A percentile compares a stretch with the other conserved stretches of the same genome.
phyloP scores from a whole-genome alignment of 2,329 filamentous ascomycete species.

The Pseudogymnoascus sp. region DNA sequence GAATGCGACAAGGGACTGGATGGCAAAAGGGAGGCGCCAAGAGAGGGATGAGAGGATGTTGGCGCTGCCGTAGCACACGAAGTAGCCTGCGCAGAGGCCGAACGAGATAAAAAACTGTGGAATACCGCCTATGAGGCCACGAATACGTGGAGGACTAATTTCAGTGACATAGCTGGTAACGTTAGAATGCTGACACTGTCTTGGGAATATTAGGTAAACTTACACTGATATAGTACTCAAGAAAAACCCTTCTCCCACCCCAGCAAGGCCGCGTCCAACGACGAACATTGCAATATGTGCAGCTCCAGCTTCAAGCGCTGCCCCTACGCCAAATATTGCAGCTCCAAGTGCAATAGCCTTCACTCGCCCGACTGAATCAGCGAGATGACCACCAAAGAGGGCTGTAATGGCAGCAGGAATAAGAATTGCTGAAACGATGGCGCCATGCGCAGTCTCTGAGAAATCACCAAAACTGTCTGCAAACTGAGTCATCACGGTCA shows the following conservation, averaged over 20 bases:
- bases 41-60: constrained; percentile 38
- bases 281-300: constrained; percentile 43
- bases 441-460: constrained; percentile 44
- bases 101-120: constrained; percentile 44
- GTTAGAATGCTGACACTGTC: not conserved
- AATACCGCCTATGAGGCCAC: constrained; percentile 42
- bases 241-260: constrained; percentile 50
- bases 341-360: constrained; percentile 40
- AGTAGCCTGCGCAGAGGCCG: constrained; percentile 47
- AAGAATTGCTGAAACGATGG: constrained; percentile 51
- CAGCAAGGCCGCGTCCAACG: constrained; percentile 44
- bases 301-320: constrained; percentile 42
- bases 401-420: constrained; percentile 49
- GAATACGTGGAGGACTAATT: constrained; percentile 42
- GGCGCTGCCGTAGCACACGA: constrained; percentile 49
- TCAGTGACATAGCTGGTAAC: constrained; percentile 45
- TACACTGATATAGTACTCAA: constrained; percentile 46
- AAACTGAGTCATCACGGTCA: constrained; percentile 42
- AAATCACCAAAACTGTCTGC: constrained; percentile 37
- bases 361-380: constrained; percentile 41
- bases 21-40: constrained; percentile 47
- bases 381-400: constrained; percentile 47
- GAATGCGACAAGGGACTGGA: constrained; percentile 36
- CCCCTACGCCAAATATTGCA: constrained; percentile 44
- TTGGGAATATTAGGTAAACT: constrained; percentile 13